Base-by-base conservation (phyloP, 768 basidiomycete species). In the Macrocybe gigantea region DNA sequence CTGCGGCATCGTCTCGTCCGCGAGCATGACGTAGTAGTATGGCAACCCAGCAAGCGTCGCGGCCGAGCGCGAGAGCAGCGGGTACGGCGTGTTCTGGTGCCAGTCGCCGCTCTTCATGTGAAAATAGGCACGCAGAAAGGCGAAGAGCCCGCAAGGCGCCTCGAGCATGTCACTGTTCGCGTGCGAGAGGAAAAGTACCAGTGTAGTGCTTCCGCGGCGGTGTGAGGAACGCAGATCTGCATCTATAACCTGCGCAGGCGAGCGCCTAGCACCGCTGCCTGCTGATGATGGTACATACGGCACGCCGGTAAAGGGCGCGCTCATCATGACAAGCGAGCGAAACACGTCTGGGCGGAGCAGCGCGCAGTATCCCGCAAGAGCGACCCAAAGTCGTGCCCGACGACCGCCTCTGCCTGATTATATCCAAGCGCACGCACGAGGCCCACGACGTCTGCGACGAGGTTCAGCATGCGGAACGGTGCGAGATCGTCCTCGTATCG, bases 311-410 rank as follows among this genome's bases (percentile, higher is more conserved):
- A 77, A 83, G 0, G 83, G 80, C 3, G 68, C 68, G 50, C 80
- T 82, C 77, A 82, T 82, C 54, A 82, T 58, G 37, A 82, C 75
- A 45, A 81, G 70, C 7, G 73, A 69, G 39, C 60, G 64, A 61
- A 83, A 81, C 3, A 83, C 48, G 50, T 83, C 77, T 1, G 79
- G 81, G 3, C 75, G 69, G 32, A 76, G 69, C 50, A 79, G 70
- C 4, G 79, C 70, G 51, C 77, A 78, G 58, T 68, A 67, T 5
- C 70, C 79, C 2, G 80, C 79, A 32, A 83, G 63, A 31, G 6
- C 15, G 82, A 78, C 14, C 83, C 83, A 45, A 74, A 75, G 56
- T 84, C 82, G 57, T 83, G 82, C 0, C 82, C 82, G 1, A 85
- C 64, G 36, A 83, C 64, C n/a, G 75, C 65, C 8, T 69, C 63